Evolutionary conservation across 2,329 filamentous ascomycete genomes (phyloP), one percentile per base, ranked within the genome.

Genomic region (Aspergillus tanneri): DNA sequence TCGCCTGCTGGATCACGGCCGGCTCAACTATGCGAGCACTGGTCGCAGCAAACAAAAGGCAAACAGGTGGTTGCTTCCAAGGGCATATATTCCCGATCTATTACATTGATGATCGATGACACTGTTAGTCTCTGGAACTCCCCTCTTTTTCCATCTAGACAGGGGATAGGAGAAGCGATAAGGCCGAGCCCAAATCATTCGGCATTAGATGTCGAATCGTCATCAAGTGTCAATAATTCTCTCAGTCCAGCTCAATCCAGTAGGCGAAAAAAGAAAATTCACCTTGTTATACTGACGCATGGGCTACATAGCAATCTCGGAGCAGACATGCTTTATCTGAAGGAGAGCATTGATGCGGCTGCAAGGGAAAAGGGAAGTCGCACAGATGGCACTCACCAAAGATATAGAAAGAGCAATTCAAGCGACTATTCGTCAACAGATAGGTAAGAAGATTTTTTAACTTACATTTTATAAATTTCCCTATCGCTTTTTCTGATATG

Each of bases 251-350:
- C 51, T n/a, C 42, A 46, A 16, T 53, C 39, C n/a, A 56, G 60
- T 4, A 49, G 60, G 11, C 63, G 44, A 54, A 65, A 48, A 54
- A 64, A 69, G 35, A 77, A 84, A 56, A 78, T 99, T 2, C 93
- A 99, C 66, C 75, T 99, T 34, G 93, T 99, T 19, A 78, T 99
- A 25, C 72, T 99, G 41, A 97, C 93, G 0, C 93, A 99, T 72
- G 93, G 93, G 0, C 71, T 99, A 54, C 93, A 99, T 69, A 96
- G 92, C 70, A 99, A 99, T 67, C 78, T 96, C 10, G 90, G 93
- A 4, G 88, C 90, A 18, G 93, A 99, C 67, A 96, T 99, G 93
- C 77, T 99, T 16, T 99, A 88, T 65, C 73, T 99, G 67, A 99
- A 99, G 65, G 93, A 99, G 71, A 95, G 90, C 69, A 97, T 99